These are phyloP conservation scores for Porcisia deanei DNA, from an alignment of 208 protist species.

Conservation along the genomic window DNA sequence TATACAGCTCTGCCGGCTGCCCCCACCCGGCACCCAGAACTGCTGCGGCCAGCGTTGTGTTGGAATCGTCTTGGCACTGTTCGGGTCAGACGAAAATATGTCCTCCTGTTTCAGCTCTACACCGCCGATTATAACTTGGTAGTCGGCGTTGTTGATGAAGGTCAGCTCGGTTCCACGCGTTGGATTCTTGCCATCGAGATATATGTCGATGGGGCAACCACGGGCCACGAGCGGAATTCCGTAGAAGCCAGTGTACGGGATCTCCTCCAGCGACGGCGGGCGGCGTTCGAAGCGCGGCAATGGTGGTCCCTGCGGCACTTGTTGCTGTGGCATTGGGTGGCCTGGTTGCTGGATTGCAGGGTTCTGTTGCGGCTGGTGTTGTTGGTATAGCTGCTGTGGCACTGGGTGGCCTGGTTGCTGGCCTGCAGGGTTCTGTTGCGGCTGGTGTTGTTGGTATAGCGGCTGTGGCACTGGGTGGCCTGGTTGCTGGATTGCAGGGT, in stretches of 20 bases:
- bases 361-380: slow-evolving; percentile 16
- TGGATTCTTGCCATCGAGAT: slow-evolving; percentile 79
- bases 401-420: slow-evolving; percentile 16
- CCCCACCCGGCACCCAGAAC: slow-evolving; percentile 58
- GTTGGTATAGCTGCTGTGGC: slow-evolving; percentile 24
- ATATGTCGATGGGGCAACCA: slow-evolving; percentile 85
- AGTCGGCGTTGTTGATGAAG: slow-evolving; percentile 79
- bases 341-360: slow-evolving; percentile 6
- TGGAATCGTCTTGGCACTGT: slow-evolving; percentile 72
- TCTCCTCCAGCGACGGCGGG: slow-evolving; percentile 66
- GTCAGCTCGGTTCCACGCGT: slow-evolving; percentile 85
- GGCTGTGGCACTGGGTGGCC: slow-evolving; percentile 11
- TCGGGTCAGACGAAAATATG: slow-evolving; percentile 67
- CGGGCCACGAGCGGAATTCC: slow-evolving; percentile 62
- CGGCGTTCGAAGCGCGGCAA: slow-evolving; percentile 74
- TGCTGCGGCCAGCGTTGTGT: slow-evolving; percentile 88
- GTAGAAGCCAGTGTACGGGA: slow-evolving; percentile 70
- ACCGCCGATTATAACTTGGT: slow-evolving; percentile 71
- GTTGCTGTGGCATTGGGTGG: slow-evolving; percentile 26
- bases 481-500: background rate
- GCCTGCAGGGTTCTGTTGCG: slow-evolving; percentile 9
- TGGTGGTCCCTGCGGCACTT: slow-evolving; percentile 39
- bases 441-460: slow-evolving; percentile 16
- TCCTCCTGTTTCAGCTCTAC: slow-evolving; percentile 88
- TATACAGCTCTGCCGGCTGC: slow-evolving; percentile 49